Percentiles rank a stretch among this genome's conserved stretches.
phyloP scores from a whole-genome alignment of 2,329 filamentous ascomycete species.

The Leptographium wingfieldii region DNA sequence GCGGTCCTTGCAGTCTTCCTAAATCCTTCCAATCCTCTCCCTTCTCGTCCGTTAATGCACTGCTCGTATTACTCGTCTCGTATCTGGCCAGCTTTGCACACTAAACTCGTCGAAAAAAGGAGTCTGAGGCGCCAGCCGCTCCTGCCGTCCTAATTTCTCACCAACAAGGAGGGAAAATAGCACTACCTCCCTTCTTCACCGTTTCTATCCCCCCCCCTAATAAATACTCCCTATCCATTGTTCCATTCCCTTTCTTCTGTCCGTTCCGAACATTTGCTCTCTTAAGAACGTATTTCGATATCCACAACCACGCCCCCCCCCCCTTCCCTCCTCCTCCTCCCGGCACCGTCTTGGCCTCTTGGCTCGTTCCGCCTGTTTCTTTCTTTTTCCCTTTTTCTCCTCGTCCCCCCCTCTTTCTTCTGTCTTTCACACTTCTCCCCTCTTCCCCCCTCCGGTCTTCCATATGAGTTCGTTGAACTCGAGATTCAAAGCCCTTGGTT shows the following conservation, averaged over 20 bases:
- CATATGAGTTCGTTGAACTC: conserved; percentile 71
- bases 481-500: conserved; percentile 67
- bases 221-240: neutral
- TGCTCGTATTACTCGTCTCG: too few relatives aligned
- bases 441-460: conserved; percentile 19
- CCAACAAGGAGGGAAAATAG: neutral
- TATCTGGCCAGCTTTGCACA: neutral
- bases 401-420: conserved; percentile 2
- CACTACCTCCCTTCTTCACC: neutral
- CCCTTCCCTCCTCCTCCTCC: neutral
- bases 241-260: neutral
- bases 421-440: conserved; percentile 15
- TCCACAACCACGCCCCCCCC: neutral
- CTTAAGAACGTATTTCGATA: neutral
- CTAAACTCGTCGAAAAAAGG: neutral
- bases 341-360: neutral
- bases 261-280: neutral
- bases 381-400: neutral
- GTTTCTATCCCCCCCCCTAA: neutral
- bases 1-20: neutral
- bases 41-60: neutral
- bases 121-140: neutral
- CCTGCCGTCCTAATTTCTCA: neutral
- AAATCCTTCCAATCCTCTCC: neutral
- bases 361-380: neutral